phyloP scores from a whole-genome alignment of 2,329 filamentous ascomycete species.

The Apiospora sp. region DNA sequence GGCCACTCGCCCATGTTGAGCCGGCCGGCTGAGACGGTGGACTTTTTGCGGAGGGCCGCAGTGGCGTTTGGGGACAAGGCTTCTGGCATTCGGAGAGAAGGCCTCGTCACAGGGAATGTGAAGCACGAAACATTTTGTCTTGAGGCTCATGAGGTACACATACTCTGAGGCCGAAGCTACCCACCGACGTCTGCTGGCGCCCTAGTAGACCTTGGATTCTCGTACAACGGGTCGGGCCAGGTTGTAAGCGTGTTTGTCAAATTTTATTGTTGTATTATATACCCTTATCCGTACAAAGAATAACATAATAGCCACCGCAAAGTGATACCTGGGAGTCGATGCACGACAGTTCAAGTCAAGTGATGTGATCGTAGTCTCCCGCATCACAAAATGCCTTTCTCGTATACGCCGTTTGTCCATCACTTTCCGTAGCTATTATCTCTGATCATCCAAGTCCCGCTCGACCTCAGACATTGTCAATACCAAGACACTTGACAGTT shows the following conservation, averaged over 20 bases:
- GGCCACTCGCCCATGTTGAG: slow-evolving; percentile 61
- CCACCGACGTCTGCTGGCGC: background rate
- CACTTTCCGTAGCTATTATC: no score
- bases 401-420: no score
- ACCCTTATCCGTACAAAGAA: background rate
- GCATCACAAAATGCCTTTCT: no score
- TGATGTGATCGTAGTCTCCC: no score
- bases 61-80: slow-evolving; percentile 31
- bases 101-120: background rate
- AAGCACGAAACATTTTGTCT: background rate
- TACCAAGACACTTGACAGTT: no score
- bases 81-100: slow-evolving; percentile 31
- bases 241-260: background rate
- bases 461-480: no score
- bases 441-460: no score
- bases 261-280: background rate
- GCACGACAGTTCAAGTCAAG: no score
- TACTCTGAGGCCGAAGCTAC: background rate
- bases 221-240: background rate
- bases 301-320: no score
- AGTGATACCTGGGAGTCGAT: no score
- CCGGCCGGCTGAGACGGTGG: slow-evolving; percentile 48
- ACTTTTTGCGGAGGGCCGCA: slow-evolving; percentile 42
- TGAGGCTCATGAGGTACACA: background rate
- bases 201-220: background rate